A percentile compares a stretch with the other conserved stretches of the same genome.
phyloP scores from a whole-genome alignment of 495 filamentous ascomycete genomes.

The Lophiostoma macrostomum region DNA sequence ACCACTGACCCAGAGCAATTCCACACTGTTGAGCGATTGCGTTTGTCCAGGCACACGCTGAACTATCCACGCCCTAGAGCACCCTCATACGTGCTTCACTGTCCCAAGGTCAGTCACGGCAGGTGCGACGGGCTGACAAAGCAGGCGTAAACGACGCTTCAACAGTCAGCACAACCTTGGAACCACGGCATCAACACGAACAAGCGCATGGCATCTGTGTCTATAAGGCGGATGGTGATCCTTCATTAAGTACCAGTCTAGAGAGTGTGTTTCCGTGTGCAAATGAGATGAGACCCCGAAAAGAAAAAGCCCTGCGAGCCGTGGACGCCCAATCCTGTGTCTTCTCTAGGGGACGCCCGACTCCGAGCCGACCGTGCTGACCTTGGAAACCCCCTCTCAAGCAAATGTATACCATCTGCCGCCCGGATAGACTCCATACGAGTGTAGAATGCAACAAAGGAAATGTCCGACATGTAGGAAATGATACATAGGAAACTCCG shows the following conservation, averaged over 20 bases:
- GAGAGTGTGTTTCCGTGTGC: slow-evolving; percentile 16
- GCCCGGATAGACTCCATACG: slow-evolving; percentile 1
- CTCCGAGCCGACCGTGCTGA: slow-evolving; percentile 15
- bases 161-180: no score
- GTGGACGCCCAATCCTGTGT: slow-evolving; percentile 29
- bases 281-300: slow-evolving; percentile 11
- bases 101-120: no score
- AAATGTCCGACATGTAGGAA: background rate
- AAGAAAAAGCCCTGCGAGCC: slow-evolving; percentile 17
- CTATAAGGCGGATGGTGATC: slow-evolving; percentile 28
- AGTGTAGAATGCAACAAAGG: slow-evolving; percentile 22
- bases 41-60: no score
- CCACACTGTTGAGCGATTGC: no score
- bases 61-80: no score
- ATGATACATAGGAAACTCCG: slow-evolving; percentile 18
- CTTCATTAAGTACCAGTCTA: slow-evolving; percentile 37
- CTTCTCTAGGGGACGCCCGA: slow-evolving; percentile 20
- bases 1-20: no score
- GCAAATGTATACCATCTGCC: background rate
- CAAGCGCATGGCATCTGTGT: slow-evolving; percentile 12
- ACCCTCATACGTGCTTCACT: no score
- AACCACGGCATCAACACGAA: slow-evolving; percentile 12
- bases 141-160: no score
- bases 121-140: no score
- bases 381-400: background rate